Percentiles rank a stretch among this genome's conserved stretches.
These are phyloP conservation scores for Metarhizium guizhouense DNA, from an alignment of 2,329 filamentous ascomycete genomes.

Conservation along the genomic window DNA sequence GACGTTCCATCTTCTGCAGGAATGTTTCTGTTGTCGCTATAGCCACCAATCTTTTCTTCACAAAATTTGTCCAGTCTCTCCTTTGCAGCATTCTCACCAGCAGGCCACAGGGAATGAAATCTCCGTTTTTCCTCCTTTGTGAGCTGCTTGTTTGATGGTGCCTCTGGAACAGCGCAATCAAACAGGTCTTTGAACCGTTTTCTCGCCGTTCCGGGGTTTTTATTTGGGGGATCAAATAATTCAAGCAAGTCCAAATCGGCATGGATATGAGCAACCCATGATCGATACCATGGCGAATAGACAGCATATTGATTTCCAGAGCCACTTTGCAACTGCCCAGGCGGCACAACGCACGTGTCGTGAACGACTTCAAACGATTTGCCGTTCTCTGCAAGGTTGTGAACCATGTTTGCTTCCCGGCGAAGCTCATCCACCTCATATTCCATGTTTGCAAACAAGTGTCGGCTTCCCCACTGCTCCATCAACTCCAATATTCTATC, in stretches of 20 bases:
- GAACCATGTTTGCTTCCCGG: slow-evolving; percentile 61
- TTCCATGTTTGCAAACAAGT: slow-evolving; percentile 77
- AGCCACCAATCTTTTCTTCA: slow-evolving; percentile 50
- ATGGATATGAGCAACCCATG: slow-evolving; percentile 69
- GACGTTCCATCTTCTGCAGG: slow-evolving; percentile 56
- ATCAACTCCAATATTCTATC: slow-evolving; percentile 55
- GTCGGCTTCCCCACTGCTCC: slow-evolving; percentile 61
- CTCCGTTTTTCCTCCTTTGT: slow-evolving; percentile 47
- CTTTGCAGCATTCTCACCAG: slow-evolving; percentile 64
- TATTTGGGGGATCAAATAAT: slow-evolving; percentile 40
- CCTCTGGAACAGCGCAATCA: slow-evolving; percentile 46
- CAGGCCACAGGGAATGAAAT: slow-evolving; percentile 57
- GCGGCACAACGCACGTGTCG: slow-evolving; percentile 75
- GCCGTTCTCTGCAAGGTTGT: slow-evolving; percentile 48
- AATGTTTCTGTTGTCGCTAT: slow-evolving; percentile 57
- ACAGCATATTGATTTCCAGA: slow-evolving; percentile 74
- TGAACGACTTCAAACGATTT: slow-evolving; percentile 65
- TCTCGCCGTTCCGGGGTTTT: slow-evolving; percentile 24
- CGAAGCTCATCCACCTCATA: slow-evolving; percentile 88
- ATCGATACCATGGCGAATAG: slow-evolving; percentile 71
- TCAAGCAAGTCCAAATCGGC: slow-evolving; percentile 59
- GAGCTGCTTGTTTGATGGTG: slow-evolving; percentile 55
- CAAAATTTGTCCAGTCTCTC: slow-evolving; percentile 59
- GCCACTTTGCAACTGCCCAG: slow-evolving; percentile 58
- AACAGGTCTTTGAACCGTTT: slow-evolving; percentile 49